Base-by-base conservation (phyloP, 148 eudicot species). In the Rhododendron simsii region DNA sequence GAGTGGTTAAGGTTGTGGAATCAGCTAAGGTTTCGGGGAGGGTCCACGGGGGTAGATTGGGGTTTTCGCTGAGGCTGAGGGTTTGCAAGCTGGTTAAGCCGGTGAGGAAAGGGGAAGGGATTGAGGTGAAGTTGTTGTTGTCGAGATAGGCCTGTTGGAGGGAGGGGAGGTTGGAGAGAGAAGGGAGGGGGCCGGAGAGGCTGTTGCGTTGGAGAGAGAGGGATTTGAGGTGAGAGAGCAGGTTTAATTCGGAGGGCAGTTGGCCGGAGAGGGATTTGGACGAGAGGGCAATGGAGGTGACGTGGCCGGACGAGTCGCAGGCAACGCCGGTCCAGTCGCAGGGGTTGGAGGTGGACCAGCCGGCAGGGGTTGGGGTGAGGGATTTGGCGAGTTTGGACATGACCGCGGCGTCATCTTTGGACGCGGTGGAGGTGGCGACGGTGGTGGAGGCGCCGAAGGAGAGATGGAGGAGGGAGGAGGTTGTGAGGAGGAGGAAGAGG, bases 271-370 rank as follows among this genome's bases (percentile, higher is more conserved):
- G 87, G 1, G 94, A 91, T n/a, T 82, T 80, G 0, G 87, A 53
- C 0, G 85, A 23, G 83, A 94, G 93, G 87, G 87, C 89, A 23
- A 95, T 91, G 74, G 93, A 14, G 80, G 90, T 89, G 69, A 95
- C 93, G 0, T 86, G 88, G 80, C 79, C 76, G 44, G 86, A 57
- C 37, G 16, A 10, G 85, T 92, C 93, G 83, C 98, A 95, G 13
- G 12, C 61, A 20, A 95, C 65, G 85, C 93, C 93, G 10, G 87
- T 13, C 98, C 98, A 95, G 23, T 85, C 81, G 90, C 98, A 95
- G 91, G 55, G 85, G 78, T 30, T 5, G 76, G 89, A 30, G 61
- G 85, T 86, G 57, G 92, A 45, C 98, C 98, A 95, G 77, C 88
- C 89, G 1, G 89, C 0, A 0, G 95, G 96, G 15, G 88, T 21